Base-by-base conservation (phyloP, 805 yeast species). In the Lipomyces chichibuensis region DNA sequence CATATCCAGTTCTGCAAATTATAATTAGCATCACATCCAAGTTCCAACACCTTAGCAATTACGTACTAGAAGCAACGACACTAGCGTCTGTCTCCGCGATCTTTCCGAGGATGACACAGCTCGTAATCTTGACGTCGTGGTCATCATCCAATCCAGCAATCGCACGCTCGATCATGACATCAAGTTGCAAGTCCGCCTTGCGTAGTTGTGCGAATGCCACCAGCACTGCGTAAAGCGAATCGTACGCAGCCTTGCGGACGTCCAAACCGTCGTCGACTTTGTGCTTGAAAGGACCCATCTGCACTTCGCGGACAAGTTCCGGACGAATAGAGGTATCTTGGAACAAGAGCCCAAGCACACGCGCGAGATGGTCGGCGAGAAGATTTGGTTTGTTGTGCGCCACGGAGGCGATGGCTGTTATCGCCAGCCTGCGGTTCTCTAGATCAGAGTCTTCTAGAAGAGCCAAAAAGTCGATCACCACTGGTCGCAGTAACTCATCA, bases 281-380 rank as follows among this genome's bases (percentile, higher is more conserved):
- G 75, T 90, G 93, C 74, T 90, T 90, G 80, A 89, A 91, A 0
- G 96, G 96, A 1, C 97, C 97, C 85, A 92, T 90, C 58, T 88
- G 89, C 43, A 91, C 87, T 23, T 83, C 80, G 63, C 87, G 87
- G 57, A 88, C 84, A 72, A 85, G 87, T 65, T 84, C 84, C 39
- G 82, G 84, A 70, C 84, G 84, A 0, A 87, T 81, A 13, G 77
- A 78, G 57, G 90, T 80, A 73, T 89, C 91, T 3, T 77, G 78
- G 70, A 83, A 83, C 2, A 90, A 78, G 0, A 76, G 74, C 0
- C 90, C 86, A 53, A 89, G 76, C 1, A 87, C 78, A 2, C 75
- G 74, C 2, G 83, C 76, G 53, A 87, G 75, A 60, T 82, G 79
- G 1, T 84, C 82, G 2, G 84, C 76, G 11, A 87, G 77, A 29